A percentile compares a stretch with the other conserved stretches of the same genome.
These are phyloP conservation scores for Clitoria ternatea DNA, from an alignment of 306 rosid species.

Conservation along the genomic window DNA sequence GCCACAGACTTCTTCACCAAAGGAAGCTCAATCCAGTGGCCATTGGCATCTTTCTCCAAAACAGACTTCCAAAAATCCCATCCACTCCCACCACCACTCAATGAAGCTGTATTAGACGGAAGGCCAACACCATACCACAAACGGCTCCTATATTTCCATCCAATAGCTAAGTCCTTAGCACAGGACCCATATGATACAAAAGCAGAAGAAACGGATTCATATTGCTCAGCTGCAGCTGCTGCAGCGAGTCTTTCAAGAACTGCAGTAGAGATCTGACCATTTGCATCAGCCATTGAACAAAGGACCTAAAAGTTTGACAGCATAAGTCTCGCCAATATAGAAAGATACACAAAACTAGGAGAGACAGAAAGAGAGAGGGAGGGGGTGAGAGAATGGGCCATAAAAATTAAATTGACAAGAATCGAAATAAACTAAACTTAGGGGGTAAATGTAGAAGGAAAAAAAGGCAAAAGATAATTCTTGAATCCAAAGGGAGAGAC, in stretches of 20 bases:
- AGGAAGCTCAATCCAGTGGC: slow-evolving; percentile 88
- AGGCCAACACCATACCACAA: slow-evolving; percentile 97
- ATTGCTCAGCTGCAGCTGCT: slow-evolving; percentile 97
- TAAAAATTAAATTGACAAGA: slow-evolving; percentile 3
- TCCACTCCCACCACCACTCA: slow-evolving; percentile 96
- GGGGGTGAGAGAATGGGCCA: too few relatives aligned
- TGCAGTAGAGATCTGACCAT: slow-evolving; percentile 76
- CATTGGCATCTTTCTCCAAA: slow-evolving; percentile 79
- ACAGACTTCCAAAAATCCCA: slow-evolving; percentile 77
- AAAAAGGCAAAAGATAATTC: neutral
- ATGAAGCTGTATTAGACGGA: slow-evolving; percentile 51
- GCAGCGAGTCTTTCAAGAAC: slow-evolving; percentile 89
- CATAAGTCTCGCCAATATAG: slow-evolving; percentile 19
- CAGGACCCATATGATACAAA: slow-evolving; percentile 95
- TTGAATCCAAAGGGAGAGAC: neutral
- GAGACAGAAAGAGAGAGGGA: neutral
- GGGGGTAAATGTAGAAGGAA: neutral
- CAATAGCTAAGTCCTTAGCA: slow-evolving; percentile 73
- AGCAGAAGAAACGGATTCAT: slow-evolving; percentile 82
- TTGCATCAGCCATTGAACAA: slow-evolving; percentile 86
- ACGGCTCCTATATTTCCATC: slow-evolving; percentile 95
- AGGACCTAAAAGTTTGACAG: slow-evolving; percentile 57
- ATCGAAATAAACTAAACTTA: slow-evolving; percentile 2
- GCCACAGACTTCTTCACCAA: slow-evolving; percentile 84
- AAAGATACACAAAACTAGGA: slow-evolving; percentile 1